These are phyloP conservation scores for Cercospora sp. DNA, from an alignment of 2,329 filamentous ascomycete genomes.

Conservation along the genomic window DNA sequence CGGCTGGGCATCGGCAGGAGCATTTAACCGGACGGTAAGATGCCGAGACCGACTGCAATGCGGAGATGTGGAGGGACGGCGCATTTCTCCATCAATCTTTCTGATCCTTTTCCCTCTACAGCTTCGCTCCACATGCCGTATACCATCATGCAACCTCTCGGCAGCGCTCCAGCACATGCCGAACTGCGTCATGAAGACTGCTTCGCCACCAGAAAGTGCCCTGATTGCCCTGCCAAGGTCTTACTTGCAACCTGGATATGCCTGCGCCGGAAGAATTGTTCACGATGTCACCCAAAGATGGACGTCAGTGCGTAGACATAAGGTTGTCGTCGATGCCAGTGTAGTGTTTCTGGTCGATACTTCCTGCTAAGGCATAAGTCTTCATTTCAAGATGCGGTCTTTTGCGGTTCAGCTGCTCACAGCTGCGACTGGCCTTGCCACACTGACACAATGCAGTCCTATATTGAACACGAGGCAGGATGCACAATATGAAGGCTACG, in stretches of 20 bases:
- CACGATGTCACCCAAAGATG: neutral
- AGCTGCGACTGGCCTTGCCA: constrained; percentile 9
- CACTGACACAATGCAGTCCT: constrained; percentile 8
- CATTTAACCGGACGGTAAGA: neutral
- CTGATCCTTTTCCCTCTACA: neutral
- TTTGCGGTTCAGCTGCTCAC: constrained; percentile 8
- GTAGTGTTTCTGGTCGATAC: neutral
- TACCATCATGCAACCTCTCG: neutral
- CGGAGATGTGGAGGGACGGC: neutral
- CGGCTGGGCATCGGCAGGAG: neutral
- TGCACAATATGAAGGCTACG: constrained; percentile 44
- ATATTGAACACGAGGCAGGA: constrained; percentile 5
- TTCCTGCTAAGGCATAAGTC: neutral
- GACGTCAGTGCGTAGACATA: neutral
- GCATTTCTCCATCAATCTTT: constrained; percentile 15
- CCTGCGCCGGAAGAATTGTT: constrained; percentile 11
- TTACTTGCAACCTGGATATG: neutral
- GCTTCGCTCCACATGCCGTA: constrained; percentile 7
- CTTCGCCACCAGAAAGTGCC: neutral
- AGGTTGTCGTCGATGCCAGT: neutral
- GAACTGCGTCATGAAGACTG: constrained; percentile 1
- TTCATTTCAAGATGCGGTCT: constrained; percentile 11
- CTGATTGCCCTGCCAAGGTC: constrained; percentile 7
- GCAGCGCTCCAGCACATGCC: neutral
- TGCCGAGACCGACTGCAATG: neutral